Evolutionary conservation across 2,329 filamentous ascomycete species (phyloP).

Genomic region (Arachnopeziza araneosa): DNA sequence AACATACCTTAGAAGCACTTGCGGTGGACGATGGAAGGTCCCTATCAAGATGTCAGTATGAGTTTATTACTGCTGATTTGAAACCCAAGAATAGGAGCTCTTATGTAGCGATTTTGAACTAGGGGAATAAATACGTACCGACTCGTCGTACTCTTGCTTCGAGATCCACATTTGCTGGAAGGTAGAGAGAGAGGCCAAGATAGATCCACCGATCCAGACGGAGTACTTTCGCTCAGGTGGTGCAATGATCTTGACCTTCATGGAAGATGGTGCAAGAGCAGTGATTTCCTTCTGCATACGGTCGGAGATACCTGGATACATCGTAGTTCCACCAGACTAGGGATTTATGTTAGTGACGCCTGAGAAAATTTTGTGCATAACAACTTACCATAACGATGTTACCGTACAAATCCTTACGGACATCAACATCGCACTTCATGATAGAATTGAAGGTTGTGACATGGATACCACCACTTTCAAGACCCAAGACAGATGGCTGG

Average conservation of each 20-base stretch:
- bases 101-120: not conserved
- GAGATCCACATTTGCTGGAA: constrained; percentile 99
- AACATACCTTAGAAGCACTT: constrained; percentile 96
- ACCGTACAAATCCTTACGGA: constrained; percentile 99
- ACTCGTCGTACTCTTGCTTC: constrained; percentile 80
- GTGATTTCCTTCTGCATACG: constrained; percentile 99
- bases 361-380: constrained; percentile 1
- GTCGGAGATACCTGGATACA: constrained; percentile 99
- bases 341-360: constrained; percentile 13
- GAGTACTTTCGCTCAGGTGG: constrained; percentile 99
- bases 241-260: constrained; percentile 99
- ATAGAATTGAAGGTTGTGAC: constrained; percentile 99
- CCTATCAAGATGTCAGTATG: not conserved
- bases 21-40: constrained; percentile 98
- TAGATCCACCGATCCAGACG: constrained; percentile 99
- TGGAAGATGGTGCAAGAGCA: constrained; percentile 95
- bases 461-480: constrained; percentile 98
- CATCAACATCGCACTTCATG: constrained; percentile 99
- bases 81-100: not conserved
- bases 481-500: constrained; percentile 96
- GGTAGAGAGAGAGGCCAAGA: constrained; percentile 97
- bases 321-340: constrained; percentile 99
- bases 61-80: not conserved
- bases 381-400: constrained; percentile 98
- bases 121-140: not conserved